Base-by-base conservation (phyloP, 495 filamentous ascomycete species). In the Parathielavia hyrcaniae region DNA sequence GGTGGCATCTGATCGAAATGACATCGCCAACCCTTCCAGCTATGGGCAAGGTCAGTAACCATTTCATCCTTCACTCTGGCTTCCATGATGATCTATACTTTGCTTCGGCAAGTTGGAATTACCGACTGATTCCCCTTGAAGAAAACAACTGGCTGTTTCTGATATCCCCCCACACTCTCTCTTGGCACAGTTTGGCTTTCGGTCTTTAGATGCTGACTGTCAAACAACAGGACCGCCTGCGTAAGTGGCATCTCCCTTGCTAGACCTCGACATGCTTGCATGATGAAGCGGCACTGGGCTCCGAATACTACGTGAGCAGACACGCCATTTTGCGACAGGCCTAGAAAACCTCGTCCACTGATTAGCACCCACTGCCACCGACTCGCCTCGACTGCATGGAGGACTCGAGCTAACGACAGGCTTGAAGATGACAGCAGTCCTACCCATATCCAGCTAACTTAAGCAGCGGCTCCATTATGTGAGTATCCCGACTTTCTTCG, bases 321-420 rank as follows among this genome's bases (percentile, higher is more conserved):
- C 76, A 93, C 77, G 89, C 90, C 90, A 82, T 83, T 89, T 89
- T 89, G 90, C 71, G 91, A 89, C 90, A 95, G 91, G 92, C 93
- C 90, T 97, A 96, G 92, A 96, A 98, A 98, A 96, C 93, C 91
- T 96, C 83, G 91, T 89, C 91, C 88, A 91, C 93, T 98, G 93
- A 97, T 80, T 65, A 68, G 61, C 59, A 64, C 63, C 63, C 59
- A 46, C 54, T 59, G 26, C 59, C 62, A 49, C 55, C 53, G 26
- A 22, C 49, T 34, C 43, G 45, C 36, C 10, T 53, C 38, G 20
- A 50, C n/a, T 55, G 16, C 12, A 38, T 38, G 17, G 19, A 30
- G 55, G 36, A 32, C 57, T 41, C 39, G 48, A 14, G 60, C 62
- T 68, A 65, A 69, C 55, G 16, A 69, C 55, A 11, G 36, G 10